Evolutionary conservation across 73 alveolate species (phyloP), one percentile per base, ranked within the genome.

Genomic region (Paramecium sonneborni): DNA sequence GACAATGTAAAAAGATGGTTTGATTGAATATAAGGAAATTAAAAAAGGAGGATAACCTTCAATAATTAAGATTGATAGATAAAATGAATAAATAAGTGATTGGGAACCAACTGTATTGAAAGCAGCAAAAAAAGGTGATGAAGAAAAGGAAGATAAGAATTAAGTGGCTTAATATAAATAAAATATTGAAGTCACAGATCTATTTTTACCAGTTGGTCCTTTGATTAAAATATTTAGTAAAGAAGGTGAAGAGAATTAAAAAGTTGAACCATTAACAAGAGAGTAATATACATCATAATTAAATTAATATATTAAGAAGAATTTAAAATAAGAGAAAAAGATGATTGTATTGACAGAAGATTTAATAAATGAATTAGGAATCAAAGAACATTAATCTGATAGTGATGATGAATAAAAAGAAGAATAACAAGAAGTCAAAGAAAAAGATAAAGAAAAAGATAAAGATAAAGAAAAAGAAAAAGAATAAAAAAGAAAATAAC

Each of bases 91-190:
- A 3, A 18, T 70, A 11, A 15, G 15, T 21, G 69, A 32, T 39
- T 79, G 90, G 90, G 90, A 79, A 79, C 90, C 90, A 41, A 79
- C 90, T 23, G 55, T 79, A 30, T 38, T 43, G n/a, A 79, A 41
- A 26, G 72, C 76, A 7, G 35, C 26, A 43, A 43, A 79, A n/a
- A 79, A 79, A 79, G 72, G 55, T 10, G 74, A 38, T 12, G 69
- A 79, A 24, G 90, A 79, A 2, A 41, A 44, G 2, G 90, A 44
- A 43, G 90, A 38, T 14, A 46, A 79, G 26, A 18, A 79, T 21
- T 44, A 79, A 10, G 62, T n/a, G 5, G 87, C 41, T 74, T 11
- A 23, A 41, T 79, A 79, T 23, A 46, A 43, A 24, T 44, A 38
- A 4, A 43, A 23, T 23, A 41, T 79, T 21, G 90, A 79, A 44